Conservation (phyloP, 208 protist genomes). For the Leishmania amazonensis region DNA sequence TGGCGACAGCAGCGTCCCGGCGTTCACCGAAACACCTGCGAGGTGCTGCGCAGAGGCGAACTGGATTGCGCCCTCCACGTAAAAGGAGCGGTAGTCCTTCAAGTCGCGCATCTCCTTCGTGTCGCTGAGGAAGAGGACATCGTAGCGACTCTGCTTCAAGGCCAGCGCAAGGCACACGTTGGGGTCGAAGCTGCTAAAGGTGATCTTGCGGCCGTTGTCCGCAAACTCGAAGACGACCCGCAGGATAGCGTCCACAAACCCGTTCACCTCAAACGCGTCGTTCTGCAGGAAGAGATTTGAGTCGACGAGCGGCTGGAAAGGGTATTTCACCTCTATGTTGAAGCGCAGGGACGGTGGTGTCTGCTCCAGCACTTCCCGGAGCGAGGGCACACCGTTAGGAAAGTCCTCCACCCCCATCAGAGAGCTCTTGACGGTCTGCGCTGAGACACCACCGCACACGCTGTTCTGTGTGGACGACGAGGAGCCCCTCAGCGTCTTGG, state of each 20-base stretch:
- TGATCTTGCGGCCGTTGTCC: conserved; percentile 55
- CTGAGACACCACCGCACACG: background rate
- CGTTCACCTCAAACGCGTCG: conserved; percentile 83
- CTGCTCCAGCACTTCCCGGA: conserved; percentile 61
- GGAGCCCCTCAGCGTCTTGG: conserved; percentile 14
- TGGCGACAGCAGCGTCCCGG: conserved; percentile 44
- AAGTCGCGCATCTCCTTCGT: conserved; percentile 67
- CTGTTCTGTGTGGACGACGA: conserved; percentile 20
- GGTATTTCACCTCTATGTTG: conserved; percentile 85
- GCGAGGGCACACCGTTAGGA: conserved; percentile 63
- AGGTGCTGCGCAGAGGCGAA: conserved; percentile 69
- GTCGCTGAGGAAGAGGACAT: conserved; percentile 80
- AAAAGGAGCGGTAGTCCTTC: conserved; percentile 84
- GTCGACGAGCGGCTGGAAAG: conserved; percentile 70
- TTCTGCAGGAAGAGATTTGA: conserved; percentile 74
- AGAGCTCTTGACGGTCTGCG: conserved; percentile 17
- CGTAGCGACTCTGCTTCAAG: conserved; percentile 79
- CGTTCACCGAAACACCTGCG: conserved; percentile 74
- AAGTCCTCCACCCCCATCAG: conserved; percentile 66
- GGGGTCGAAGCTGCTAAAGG: conserved; percentile 86
- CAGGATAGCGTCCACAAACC: conserved; percentile 74
- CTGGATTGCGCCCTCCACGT: conserved; percentile 71
- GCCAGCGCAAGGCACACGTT: conserved; percentile 72
- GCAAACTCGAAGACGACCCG: conserved; percentile 64
- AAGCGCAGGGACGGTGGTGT: conserved; percentile 61